Evolutionary conservation across 257 asterid species (phyloP).

Genomic region (Vinca minor): DNA sequence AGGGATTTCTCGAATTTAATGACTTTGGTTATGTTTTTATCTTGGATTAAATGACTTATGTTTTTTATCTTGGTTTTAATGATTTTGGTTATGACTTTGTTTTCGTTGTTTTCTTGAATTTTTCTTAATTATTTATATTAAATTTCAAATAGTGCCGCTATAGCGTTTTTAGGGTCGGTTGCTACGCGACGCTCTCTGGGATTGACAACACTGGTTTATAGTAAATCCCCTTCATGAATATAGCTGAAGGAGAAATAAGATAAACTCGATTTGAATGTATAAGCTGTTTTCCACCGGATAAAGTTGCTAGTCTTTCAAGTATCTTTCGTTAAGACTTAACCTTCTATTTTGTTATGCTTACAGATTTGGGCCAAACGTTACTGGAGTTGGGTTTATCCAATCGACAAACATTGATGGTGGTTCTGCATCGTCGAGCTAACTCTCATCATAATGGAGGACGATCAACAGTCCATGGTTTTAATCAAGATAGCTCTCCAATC

Average conservation of each 20-base stretch:
- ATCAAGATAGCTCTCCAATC: constrained; percentile 33
- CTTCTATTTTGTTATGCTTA: constrained; percentile 11
- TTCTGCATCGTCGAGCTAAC: constrained; percentile 27
- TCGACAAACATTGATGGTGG: constrained; percentile 76
- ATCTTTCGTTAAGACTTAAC: constrained; percentile 1
- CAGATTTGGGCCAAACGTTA: constrained; percentile 61
- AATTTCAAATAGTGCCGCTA: too few relatives aligned
- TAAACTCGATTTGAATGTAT: neutral
- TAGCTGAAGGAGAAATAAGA: neutral
- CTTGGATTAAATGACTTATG: too few relatives aligned
- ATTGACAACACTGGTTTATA: too few relatives aligned
- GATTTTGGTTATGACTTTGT: too few relatives aligned
- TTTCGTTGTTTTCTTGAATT: too few relatives aligned
- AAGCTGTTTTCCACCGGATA: neutral
- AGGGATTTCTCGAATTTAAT: too few relatives aligned
- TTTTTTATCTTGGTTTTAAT: too few relatives aligned
- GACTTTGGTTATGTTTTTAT: too few relatives aligned
- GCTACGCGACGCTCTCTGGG: too few relatives aligned
- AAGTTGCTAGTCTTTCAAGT: neutral
- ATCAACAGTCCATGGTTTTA: constrained; percentile 20
- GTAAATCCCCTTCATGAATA: neutral
- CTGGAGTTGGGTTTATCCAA: constrained; percentile 60
- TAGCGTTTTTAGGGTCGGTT: too few relatives aligned
- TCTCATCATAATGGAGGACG: constrained; percentile 27
- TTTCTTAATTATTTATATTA: too few relatives aligned